Evolutionary conservation across 192 early-diverging fungal species (phyloP), one percentile per base, ranked within the genome.

Genomic region (Entomortierella beljakovae): DNA sequence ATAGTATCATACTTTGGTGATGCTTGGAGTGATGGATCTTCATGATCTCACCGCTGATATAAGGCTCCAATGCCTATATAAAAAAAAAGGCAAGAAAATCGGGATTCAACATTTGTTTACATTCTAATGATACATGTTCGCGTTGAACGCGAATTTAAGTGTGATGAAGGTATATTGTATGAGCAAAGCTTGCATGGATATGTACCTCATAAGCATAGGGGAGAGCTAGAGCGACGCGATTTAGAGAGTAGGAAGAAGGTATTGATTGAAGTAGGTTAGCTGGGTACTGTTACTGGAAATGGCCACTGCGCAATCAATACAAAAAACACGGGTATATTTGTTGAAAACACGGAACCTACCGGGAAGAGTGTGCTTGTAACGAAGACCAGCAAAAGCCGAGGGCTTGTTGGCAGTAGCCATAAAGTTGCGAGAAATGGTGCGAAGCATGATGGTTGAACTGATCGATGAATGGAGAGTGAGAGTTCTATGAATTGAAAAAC

Each of bases 31-130:
- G 93, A 85, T 98, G 97, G 50, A 98, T 80, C 66, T 92, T 70
- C 96, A 98, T 97, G 79, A 97, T 98, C 77, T 98, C 94, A 51
- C 90, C 90, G 42, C 90, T 94, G 82, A 98, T 95, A 81, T 89
- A 90, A 40, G 97, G 97, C 84, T 98, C 97, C 66, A 98, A 92
- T 67, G 88, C 92, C 90, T 94, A 81, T 26, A 25, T 43, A 31
- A 23, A 9, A 9, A 8, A 55, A 16, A 42, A 16, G 42, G 29
- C 51, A 53, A 5, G 46, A 59, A 5, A 34, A 53, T 43, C 9
- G 18, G 18, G 18, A 43, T 18, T 43, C 18, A n/a, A n/a, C n/a
- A n/a, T n/a, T n/a, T n/a, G n/a, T n/a, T n/a, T n/a, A n/a, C n/a
- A n/a, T n/a, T n/a, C n/a, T n/a, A n/a, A n/a, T n/a, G n/a, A n/a